A percentile compares a stretch with the other conserved stretches of the same genome.
Conservation (phyloP, 768 basidiomycete genomes). For the Tricholoma furcatifolium region DNA sequence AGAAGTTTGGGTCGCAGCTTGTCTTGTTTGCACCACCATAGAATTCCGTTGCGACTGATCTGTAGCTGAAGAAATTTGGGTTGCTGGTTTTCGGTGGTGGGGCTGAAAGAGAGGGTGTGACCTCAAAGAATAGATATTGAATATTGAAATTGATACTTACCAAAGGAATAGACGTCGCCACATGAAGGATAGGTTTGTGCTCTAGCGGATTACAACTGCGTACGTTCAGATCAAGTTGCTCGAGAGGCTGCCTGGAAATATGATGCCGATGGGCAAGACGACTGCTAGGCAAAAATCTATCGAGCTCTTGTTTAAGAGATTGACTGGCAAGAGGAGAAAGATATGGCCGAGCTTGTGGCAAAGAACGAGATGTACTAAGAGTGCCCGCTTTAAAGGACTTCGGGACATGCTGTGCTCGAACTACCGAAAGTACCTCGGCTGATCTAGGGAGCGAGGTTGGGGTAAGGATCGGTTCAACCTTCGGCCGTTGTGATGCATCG, state of each 20-base stretch:
- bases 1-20: not conserved
- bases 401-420: not conserved
- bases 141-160: not conserved
- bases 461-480: not conserved
- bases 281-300: constrained; percentile 5
- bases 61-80: not conserved
- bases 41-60: not conserved
- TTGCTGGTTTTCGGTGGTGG: not conserved
- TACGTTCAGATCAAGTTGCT: constrained; percentile 10
- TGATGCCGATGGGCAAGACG: constrained; percentile 13
- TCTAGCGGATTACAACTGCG: constrained; percentile 1
- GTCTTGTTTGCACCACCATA: not conserved
- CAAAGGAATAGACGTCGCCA: not conserved
- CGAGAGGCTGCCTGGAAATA: constrained; percentile 5
- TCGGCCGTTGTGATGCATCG: not conserved
- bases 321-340: constrained; percentile 28
- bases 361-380: constrained; percentile 18
- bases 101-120: not conserved
- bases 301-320: constrained; percentile 23
- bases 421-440: not conserved
- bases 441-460: not conserved
- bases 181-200: not conserved
- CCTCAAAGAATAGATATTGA: not conserved
- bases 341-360: constrained; percentile 15
- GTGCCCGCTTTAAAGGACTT: not conserved